Base-by-base conservation (phyloP, 495 filamentous ascomycete species). In the Amphirosellinia nigrospora region DNA sequence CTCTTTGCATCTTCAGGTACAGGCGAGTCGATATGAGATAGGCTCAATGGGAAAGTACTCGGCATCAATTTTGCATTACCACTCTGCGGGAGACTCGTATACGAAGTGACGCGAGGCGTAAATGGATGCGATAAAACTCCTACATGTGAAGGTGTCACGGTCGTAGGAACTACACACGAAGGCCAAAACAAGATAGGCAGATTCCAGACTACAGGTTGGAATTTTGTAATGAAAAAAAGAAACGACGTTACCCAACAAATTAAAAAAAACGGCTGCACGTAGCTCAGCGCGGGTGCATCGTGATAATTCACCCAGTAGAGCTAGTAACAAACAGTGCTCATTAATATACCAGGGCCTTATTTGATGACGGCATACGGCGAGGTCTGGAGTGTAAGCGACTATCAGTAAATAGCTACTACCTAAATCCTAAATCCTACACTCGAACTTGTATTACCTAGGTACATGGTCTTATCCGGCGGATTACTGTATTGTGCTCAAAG, bases 1-100 rank as follows among this genome's bases (percentile, higher is more conserved):
- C 82, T 82, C 83, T 86, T 84, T 81, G 81, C 83, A 85, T 83
- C 82, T 84, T 82, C 85, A 85, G 80, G 82, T 86, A 81, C 78
- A 79, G 80, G 81, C 80, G 76, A 81, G 76, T 72, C 70, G 74
- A 76, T 48, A 78, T 78, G 74, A 76, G 68, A 79, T 78, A 77
- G 78, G 76, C 76, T 75, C 74, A 75, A 78, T 77, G 76, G 74
- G 71, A 76, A 61, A 78, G 76, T 77, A 78, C 76, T 75, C 71
- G 76, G 76, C 72, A 78, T 75, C 74, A 70, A 75, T 74, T 71
- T 67, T 74, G 59, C 72, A 70, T 74, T 72, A 70, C 55, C 53
- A 68, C 70, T 23, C n/a, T 52, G 66, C 66, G 58, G 43, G 48
- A 63, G 36, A 67, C 28, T 36, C 45, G 15, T 61, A 11, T 26